Evolutionary conservation across 2,329 filamentous ascomycete species (phyloP).

Genomic region (Phoma sp.): DNA sequence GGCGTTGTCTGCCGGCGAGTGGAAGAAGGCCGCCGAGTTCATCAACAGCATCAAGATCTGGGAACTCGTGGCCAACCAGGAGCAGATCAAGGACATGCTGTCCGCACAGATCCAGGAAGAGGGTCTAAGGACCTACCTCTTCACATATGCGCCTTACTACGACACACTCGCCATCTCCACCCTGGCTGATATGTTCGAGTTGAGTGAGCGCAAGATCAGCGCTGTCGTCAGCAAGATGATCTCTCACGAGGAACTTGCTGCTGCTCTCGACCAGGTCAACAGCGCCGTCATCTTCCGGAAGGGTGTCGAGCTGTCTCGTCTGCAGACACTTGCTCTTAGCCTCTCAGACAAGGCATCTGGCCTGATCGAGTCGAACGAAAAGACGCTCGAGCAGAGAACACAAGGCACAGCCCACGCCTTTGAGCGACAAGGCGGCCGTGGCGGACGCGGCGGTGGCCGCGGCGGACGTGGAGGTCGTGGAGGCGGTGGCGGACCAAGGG

Average conservation of each 20-base stretch:
- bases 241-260: constrained; percentile 95
- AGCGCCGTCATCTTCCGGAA: constrained; percentile 98
- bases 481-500: constrained; percentile 64
- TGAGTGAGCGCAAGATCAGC: constrained; percentile 87
- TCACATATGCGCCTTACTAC: constrained; percentile 99
- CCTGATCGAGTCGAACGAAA: constrained; percentile 96
- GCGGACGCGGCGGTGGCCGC: constrained; percentile 68
- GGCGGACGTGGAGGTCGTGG: constrained; percentile 69
- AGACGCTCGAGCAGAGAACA: constrained; percentile 94
- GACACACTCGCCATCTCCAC: constrained; percentile 90
- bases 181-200: constrained; percentile 93
- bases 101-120: constrained; percentile 98
- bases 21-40: constrained; percentile 94
- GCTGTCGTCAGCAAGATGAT: constrained; percentile 99
- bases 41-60: constrained; percentile 99
- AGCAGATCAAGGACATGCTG: constrained; percentile 96
- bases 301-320: constrained; percentile 94
- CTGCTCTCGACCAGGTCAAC: constrained; percentile 97
- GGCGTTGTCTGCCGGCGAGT: constrained; percentile 93
- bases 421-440: constrained; percentile 85
- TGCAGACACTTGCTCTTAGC: constrained; percentile 93
- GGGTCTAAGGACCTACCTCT: constrained; percentile 96
- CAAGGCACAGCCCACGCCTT: constrained; percentile 96
- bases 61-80: constrained; percentile 93
- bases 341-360: constrained; percentile 95